phyloP scores from a whole-genome alignment of 352 stramenopile genomes.

The Lagenidium giganteum region DNA sequence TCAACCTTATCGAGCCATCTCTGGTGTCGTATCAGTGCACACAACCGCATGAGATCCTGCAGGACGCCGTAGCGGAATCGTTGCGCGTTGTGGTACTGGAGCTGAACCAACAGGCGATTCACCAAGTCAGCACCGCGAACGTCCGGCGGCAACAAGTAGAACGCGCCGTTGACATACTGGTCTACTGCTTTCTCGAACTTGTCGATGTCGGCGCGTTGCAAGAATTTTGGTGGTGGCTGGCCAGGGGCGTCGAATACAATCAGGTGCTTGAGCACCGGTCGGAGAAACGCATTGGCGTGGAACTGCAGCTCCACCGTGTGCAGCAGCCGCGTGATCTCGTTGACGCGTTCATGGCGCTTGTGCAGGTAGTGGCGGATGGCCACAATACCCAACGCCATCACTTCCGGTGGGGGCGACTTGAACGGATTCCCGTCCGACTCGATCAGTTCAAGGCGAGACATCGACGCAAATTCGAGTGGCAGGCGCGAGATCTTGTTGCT shows the following conservation, averaged over 20 bases:
- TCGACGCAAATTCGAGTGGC: slow-evolving; percentile 46
- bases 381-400: slow-evolving; percentile 48
- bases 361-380: slow-evolving; percentile 46
- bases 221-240: too few relatives aligned
- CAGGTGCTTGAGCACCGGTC: slow-evolving; percentile 28
- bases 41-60: slow-evolving; percentile 43
- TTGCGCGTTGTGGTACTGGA: slow-evolving; percentile 50
- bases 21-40: slow-evolving; percentile 49
- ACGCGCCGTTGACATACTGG: slow-evolving; percentile 61
- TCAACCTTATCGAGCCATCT: slow-evolving; percentile 75
- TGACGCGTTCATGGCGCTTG: slow-evolving; percentile 54
- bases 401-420: slow-evolving; percentile 51
- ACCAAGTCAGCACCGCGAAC: slow-evolving; percentile 53
- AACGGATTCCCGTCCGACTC: slow-evolving; percentile 76
- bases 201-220: too few relatives aligned
- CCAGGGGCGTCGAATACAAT: too few relatives aligned
- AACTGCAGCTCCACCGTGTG: slow-evolving; percentile 25
- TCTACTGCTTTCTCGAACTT: slow-evolving; percentile 50
- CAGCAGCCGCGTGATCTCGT: slow-evolving; percentile 43
- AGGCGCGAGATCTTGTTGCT: slow-evolving; percentile 66
- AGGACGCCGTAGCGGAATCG: slow-evolving; percentile 42
- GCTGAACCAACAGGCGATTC: slow-evolving; percentile 39
- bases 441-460: slow-evolving; percentile 33
- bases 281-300: slow-evolving; percentile 33
- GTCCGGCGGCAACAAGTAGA: slow-evolving; percentile 42